phyloP scores from a whole-genome alignment of 1,139 yeast genomes.

The Yamadazyma pseudoaaseri region DNA sequence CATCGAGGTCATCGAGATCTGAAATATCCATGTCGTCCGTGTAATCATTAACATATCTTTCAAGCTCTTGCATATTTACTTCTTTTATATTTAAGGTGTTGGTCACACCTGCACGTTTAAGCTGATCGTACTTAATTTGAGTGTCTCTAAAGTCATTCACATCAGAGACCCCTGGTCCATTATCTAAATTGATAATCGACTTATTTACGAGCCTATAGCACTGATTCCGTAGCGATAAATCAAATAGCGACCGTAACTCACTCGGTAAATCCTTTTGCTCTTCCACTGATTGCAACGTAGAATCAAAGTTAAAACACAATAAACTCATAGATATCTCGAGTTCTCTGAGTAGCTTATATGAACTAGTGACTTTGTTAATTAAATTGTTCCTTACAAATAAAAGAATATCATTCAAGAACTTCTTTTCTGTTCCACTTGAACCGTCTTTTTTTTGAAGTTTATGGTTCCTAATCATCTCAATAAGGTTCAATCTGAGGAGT shows the following conservation, averaged over 20 bases:
- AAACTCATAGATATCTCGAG: conserved; percentile 71
- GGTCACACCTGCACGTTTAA: conserved; percentile 2
- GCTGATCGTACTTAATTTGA: conserved; percentile 9
- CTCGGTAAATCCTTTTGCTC: conserved; percentile 51
- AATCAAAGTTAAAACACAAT: conserved; percentile 52
- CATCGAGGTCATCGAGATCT: neutral
- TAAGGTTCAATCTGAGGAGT: conserved; percentile 55
- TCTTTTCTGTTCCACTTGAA: conserved; percentile 32
- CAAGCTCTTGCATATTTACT: conserved; percentile 5
- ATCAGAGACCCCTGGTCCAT: conserved; percentile 13
- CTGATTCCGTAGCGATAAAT: conserved; percentile 53
- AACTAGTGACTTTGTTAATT: conserved; percentile 54
- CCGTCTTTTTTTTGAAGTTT: conserved; percentile 26
- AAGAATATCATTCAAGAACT: conserved; percentile 55
- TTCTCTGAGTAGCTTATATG: conserved; percentile 54
- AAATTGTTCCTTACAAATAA: conserved; percentile 61
- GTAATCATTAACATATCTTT: conserved; percentile 9
- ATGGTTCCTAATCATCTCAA: conserved; percentile 62
- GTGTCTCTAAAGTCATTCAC: conserved; percentile 12
- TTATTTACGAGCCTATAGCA: conserved; percentile 62
- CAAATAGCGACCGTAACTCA: conserved; percentile 49
- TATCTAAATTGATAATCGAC: conserved; percentile 34
- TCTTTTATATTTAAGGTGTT: conserved; percentile 15
- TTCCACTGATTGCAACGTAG: conserved; percentile 27
- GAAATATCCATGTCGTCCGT: conserved; percentile 6